Conservation (phyloP, 176 grass and related monocot species). For the Eremochloa ophiuroides region DNA sequence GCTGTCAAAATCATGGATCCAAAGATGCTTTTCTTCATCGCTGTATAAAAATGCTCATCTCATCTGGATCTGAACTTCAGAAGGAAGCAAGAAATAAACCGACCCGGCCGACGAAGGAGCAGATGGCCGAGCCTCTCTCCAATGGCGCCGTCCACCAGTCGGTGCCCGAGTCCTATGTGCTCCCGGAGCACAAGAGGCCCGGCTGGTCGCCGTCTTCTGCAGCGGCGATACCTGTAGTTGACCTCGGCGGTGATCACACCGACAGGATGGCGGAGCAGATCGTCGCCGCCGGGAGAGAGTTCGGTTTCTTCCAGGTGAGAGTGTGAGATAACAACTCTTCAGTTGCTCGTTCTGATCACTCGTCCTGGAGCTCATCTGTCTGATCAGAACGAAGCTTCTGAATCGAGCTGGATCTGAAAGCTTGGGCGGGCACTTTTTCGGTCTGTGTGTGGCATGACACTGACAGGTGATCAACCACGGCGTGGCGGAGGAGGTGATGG, state of each 20-base stretch:
- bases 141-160: neutral
- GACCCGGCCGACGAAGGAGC: neutral
- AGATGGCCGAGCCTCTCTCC: conserved; percentile 28
- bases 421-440: too few species aligned
- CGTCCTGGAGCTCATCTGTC: neutral
- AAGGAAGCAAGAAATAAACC: neutral
- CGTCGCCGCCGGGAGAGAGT: conserved; percentile 7
- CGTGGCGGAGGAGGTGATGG: conserved; percentile 23
- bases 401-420: too few species aligned
- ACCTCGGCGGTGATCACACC: conserved; percentile 2
- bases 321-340: neutral
- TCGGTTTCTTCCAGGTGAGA: conserved; percentile 30
- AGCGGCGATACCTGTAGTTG: neutral
- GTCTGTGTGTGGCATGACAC: too few species aligned
- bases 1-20: neutral
- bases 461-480: conserved; percentile 38
- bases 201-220: neutral
- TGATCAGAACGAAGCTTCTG: too few species aligned
- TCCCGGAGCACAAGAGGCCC: conserved; percentile 12
- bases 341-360: neutral
- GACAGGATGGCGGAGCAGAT: conserved; percentile 19
- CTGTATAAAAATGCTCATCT: neutral
- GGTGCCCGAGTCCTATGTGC: neutral
- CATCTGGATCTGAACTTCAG: neutral
- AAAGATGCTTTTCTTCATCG: conserved; percentile 1